Evolutionary conservation across 2,329 filamentous ascomycete species (phyloP), one percentile per base, ranked within the genome.

Genomic region (Graphilbum fragrans): DNA sequence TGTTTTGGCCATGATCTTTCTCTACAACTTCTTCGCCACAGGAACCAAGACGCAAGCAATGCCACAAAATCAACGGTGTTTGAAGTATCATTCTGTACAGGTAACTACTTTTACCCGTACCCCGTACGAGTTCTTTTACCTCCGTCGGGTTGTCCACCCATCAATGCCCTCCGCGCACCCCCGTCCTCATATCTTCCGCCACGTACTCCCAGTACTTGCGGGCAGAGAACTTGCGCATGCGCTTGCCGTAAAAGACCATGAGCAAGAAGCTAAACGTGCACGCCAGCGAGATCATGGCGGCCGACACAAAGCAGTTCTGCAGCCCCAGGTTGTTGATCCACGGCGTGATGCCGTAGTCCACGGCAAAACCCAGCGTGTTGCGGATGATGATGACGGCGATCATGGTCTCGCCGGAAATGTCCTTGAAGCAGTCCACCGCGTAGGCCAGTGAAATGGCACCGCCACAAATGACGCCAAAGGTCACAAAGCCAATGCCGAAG

Each of bases 401-500:
- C 4, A 46, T 51, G 4, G 47, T 39, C 23, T 52, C 47, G 29
- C 50, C 52, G 22, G 41, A 46, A 20, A 55, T 52, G 8, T 54
- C 54, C 50, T 57, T 55, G 51, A 51, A 67, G 41, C 57, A 60
- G 50, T 66, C 64, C 33, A 66, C 59, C 41, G 56, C 54, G 44
- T 67, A 67, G 7, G 58, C 56, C n/a, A 66, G 53, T 34, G 55
- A 57, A 14, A 65, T 46, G 20, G 57, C 58, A 11, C 62, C 50
- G 14, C 61, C 63, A n/a, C 63, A 47, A 5, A 60, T 58, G 37
- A 58, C 58, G 16, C 60, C 59, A 41, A 59, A 54, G 3, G 58
- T 59, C 5, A 66, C 55, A 31, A 63, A 56, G 19, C 61, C 63
- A 51, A 65, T 59, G 0, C 58, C 62, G 37, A 64, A 50, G 5